Conservation (phyloP, 805 yeast genomes). For the Metschnikowia chrysomelidarum region DNA sequence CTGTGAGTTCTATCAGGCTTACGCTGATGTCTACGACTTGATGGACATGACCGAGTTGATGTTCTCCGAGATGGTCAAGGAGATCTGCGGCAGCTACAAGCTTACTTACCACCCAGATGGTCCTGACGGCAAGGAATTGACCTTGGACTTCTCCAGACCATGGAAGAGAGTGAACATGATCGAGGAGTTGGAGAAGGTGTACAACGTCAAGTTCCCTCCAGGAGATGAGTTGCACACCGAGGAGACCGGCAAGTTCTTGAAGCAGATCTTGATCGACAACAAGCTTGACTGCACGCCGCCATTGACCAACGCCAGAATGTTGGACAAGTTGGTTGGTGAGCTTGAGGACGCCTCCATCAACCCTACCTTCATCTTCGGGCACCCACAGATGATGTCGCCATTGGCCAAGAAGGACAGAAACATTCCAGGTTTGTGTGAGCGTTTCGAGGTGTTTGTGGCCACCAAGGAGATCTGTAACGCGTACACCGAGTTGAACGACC, state of each 20-base stretch:
- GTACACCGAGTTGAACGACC: slow-evolving; percentile 98
- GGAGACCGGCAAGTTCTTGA: slow-evolving; percentile 89
- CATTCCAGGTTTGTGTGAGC: slow-evolving; percentile 92
- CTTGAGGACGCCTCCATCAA: slow-evolving; percentile 91
- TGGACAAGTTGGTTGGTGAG: slow-evolving; percentile 96
- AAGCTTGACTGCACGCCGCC: slow-evolving; percentile 90
- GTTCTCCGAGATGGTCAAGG: slow-evolving; percentile 97
- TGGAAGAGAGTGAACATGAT: slow-evolving; percentile 99
- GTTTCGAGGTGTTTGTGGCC: slow-evolving; percentile 97
- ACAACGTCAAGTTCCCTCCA: slow-evolving; percentile 87
- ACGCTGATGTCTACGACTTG: slow-evolving; percentile 93
- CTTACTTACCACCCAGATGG: slow-evolving; percentile 92
- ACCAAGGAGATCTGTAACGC: slow-evolving; percentile 98
- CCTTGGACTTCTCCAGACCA: slow-evolving; percentile 89
- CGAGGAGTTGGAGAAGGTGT: slow-evolving; percentile 86
- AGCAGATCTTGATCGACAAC: slow-evolving; percentile 71
- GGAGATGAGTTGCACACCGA: slow-evolving; percentile 93
- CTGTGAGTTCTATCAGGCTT: slow-evolving; percentile 97
- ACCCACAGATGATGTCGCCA: slow-evolving; percentile 99
- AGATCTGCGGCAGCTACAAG: slow-evolving; percentile 85
- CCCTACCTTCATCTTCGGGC: slow-evolving; percentile 98
- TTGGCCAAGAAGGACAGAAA: slow-evolving; percentile 94
- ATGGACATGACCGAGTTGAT: slow-evolving; percentile 93
- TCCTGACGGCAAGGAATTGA: slow-evolving; percentile 74
- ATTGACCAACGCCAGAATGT: slow-evolving; percentile 96